These are phyloP conservation scores for Nyctanthes arbortristis DNA, from an alignment of 257 asterid genomes.

Conservation along the genomic window DNA sequence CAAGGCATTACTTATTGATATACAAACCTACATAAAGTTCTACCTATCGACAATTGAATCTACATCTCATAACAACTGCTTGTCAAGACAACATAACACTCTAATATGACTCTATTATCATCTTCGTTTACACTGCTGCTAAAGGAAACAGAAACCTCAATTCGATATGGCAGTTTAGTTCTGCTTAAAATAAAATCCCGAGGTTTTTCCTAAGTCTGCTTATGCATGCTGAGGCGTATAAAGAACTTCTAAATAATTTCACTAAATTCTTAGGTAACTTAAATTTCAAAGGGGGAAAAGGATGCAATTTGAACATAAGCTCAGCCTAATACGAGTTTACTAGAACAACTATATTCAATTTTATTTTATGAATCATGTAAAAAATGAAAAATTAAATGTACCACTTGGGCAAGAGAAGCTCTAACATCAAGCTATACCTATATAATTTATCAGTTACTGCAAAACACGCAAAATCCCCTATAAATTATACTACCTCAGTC, in stretches of 20 bases:
- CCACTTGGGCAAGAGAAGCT: neutral
- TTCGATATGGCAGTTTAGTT: neutral
- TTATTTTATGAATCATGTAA: neutral
- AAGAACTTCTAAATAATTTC: too few relatives aligned
- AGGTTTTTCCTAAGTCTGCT: neutral
- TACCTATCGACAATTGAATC: neutral
- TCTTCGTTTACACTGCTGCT: neutral
- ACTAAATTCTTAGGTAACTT: neutral
- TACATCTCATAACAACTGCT: neutral
- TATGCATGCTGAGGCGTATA: neutral
- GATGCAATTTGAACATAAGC: neutral
- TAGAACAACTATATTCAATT: neutral
- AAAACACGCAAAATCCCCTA: constrained; percentile 4
- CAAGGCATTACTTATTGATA: neutral
- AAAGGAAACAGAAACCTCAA: neutral
- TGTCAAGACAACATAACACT: neutral
- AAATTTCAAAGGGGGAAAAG: neutral
- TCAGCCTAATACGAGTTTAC: neutral
- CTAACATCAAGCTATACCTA: constrained; percentile 1
- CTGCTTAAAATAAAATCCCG: neutral
- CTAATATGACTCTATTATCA: neutral
- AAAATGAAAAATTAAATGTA: neutral
- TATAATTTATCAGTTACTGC: neutral
- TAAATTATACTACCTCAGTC: constrained; percentile 10
- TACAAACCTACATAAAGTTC: neutral